These are phyloP conservation scores for Termitomyces bulborhizus DNA, from an alignment of 768 basidiomycete species.

Conservation along the genomic window DNA sequence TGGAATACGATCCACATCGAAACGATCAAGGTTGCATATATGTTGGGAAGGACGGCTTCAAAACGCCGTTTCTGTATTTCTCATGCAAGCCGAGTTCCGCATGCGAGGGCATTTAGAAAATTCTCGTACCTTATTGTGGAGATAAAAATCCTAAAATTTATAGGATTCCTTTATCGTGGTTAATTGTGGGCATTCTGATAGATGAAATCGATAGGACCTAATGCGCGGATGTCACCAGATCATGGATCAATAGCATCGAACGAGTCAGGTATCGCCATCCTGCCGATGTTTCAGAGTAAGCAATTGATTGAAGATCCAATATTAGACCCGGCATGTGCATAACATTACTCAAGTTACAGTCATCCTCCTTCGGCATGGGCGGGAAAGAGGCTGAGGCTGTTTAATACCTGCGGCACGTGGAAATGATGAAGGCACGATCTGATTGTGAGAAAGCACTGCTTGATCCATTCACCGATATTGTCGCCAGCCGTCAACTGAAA, in stretches of 20 bases:
- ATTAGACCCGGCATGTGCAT: neutral
- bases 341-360: neutral
- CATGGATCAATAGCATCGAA: neutral
- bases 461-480: constrained; percentile 1
- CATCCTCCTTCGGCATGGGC: neutral
- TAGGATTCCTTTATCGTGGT: neutral
- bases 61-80: neutral
- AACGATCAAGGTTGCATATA: neutral
- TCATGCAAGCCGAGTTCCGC: neutral
- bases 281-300: neutral
- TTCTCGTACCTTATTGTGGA: neutral
- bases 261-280: neutral
- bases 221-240: neutral
- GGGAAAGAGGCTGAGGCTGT: neutral
- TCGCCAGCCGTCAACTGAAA: neutral
- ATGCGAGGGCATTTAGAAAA: neutral
- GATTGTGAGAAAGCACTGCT: neutral
- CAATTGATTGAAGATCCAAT: neutral
- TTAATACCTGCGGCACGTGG: neutral
- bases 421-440: neutral
- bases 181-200: neutral
- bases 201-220: neutral
- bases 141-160: neutral
- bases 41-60: neutral
- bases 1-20: neutral